phyloP scores from a whole-genome alignment of 176 grass and related monocot species.

The Canna indica region DNA sequence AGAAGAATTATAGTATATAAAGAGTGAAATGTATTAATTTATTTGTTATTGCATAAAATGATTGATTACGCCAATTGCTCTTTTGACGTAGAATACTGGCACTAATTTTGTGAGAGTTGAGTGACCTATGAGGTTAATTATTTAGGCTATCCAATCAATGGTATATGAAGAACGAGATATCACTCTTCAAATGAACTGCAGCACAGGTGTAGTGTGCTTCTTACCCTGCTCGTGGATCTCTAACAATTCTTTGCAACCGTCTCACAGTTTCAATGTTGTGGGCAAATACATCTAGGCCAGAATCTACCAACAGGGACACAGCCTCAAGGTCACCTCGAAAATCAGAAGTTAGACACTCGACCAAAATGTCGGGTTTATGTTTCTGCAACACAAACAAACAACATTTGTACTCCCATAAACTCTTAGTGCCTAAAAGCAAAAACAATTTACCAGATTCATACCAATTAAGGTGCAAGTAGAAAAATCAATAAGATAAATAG shows the following conservation, averaged over 20 bases:
- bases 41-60: neutral
- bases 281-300: constrained; percentile 76
- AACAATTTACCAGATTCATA: neutral
- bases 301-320: constrained; percentile 49
- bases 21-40: neutral
- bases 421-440: neutral
- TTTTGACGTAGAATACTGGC: neutral
- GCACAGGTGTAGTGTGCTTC: neutral
- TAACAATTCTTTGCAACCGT: constrained; percentile 71
- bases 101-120: neutral
- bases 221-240: constrained; percentile 90
- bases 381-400: constrained; percentile 38
- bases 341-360: constrained; percentile 82
- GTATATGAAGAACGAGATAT: neutral
- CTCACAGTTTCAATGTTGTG: constrained; percentile 92
- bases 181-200: neutral
- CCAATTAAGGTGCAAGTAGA: neutral
- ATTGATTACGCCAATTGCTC: neutral
- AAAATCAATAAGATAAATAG: neutral
- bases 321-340: constrained; percentile 76
- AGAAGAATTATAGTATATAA: neutral
- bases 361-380: constrained; percentile 68
- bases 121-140: neutral
- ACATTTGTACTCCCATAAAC: neutral
- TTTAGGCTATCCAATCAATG: neutral